Conservation (phyloP, 306 rosid species). For the Cucurbita ficifolia region DNA sequence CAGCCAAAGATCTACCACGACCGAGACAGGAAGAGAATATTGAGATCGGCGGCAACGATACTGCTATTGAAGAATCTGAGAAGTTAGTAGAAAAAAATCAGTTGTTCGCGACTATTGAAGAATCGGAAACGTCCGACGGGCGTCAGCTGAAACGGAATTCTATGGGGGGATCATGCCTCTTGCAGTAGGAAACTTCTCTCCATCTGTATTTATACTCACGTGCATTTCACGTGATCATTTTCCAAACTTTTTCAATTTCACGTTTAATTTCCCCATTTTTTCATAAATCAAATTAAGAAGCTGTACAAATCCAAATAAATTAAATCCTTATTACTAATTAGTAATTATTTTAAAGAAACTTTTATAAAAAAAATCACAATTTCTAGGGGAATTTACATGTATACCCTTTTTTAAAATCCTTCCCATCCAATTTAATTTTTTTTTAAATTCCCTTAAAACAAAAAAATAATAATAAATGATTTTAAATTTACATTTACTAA, state of each 20-base stretch:
- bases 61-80: not conserved
- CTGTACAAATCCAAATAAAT: no score
- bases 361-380: no score
- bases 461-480: no score
- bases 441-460: no score
- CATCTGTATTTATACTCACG: not conserved
- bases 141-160: not conserved
- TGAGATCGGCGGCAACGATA: constrained; percentile 29
- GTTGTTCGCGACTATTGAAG: not conserved
- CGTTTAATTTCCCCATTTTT: no score
- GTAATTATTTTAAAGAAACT: no score
- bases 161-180: not conserved
- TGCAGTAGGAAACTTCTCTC: not conserved
- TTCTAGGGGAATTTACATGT: no score
- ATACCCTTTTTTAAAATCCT: no score
- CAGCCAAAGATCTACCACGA: not conserved
- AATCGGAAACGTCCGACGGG: not conserved
- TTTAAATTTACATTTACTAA: no score
- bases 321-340: no score
- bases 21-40: constrained; percentile 2
- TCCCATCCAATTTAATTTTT: no score
- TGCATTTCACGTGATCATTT: not conserved
- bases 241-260: not conserved
- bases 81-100: not conserved
- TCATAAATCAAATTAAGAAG: no score